These are phyloP conservation scores for Vishniacozyma victoriae DNA, from an alignment of 768 basidiomycete species.

Conservation along the genomic window DNA sequence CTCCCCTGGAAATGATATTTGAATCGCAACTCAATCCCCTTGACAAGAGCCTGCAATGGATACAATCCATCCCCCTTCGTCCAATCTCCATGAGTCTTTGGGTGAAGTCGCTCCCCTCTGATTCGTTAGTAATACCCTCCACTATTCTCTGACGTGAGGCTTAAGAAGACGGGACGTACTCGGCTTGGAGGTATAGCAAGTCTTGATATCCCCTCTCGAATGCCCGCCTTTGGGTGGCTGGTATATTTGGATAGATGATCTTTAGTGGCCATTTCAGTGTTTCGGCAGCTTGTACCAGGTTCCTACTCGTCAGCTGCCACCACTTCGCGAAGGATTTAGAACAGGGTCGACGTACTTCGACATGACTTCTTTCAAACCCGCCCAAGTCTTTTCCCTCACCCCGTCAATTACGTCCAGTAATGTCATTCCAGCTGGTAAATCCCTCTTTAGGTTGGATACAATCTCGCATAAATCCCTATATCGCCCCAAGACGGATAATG, in stretches of 20 bases:
- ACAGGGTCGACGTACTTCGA: conserved; percentile 54
- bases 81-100: conserved; percentile 50
- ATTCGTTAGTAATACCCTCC: not conserved
- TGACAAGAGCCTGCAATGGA: conserved; percentile 74
- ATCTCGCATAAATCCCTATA: conserved; percentile 63
- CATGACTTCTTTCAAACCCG: conserved; percentile 61
- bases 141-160: conserved; percentile 1
- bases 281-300: conserved; percentile 62
- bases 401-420: conserved; percentile 60
- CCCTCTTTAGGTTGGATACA: conserved; percentile 49
- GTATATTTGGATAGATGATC: conserved; percentile 59
- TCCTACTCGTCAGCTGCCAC: conserved; percentile 49
- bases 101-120: conserved; percentile 41
- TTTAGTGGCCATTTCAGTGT: conserved; percentile 76
- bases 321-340: not conserved
- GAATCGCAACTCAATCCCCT: conserved; percentile 78
- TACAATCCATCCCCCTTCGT: conserved; percentile 60
- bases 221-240: conserved; percentile 53
- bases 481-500: conserved; percentile 49
- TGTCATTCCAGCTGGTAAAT: conserved; percentile 55
- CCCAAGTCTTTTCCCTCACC: conserved; percentile 69
- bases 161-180: conserved; percentile 55
- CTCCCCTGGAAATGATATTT: conserved; percentile 89
- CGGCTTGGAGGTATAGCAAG: conserved; percentile 66
- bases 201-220: conserved; percentile 78